These are phyloP conservation scores for Cordyceps pruinosa DNA, from an alignment of 2,329 filamentous ascomycete species.

Conservation along the genomic window DNA sequence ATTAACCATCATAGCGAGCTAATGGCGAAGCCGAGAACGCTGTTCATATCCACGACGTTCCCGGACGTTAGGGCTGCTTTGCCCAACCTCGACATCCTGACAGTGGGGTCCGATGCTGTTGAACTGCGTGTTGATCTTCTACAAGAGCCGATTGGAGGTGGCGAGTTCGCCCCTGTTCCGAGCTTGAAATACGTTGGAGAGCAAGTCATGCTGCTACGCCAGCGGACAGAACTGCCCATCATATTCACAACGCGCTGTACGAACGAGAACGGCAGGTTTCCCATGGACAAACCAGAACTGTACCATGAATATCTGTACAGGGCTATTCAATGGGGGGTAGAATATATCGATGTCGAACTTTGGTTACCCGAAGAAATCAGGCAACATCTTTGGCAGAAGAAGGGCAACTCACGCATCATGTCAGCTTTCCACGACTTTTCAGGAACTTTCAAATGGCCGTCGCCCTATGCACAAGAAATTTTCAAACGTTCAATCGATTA, in stretches of 20 bases:
- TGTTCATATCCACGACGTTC: conserved; percentile 83
- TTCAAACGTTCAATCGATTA: conserved; percentile 67
- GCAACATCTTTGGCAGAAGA: conserved; percentile 57
- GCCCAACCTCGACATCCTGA: conserved; percentile 79
- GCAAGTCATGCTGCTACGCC: conserved; percentile 76
- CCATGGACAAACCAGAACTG: conserved; percentile 69
- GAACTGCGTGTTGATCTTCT: conserved; percentile 79
- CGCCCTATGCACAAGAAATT: conserved; percentile 61
- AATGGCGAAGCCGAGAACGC: conserved; percentile 70
- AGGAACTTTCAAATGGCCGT: conserved; percentile 76
- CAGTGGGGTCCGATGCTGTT: conserved; percentile 78
- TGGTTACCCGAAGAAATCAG: conserved; percentile 77
- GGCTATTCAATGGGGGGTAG: conserved; percentile 81
- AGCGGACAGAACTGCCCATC: conserved; percentile 81
- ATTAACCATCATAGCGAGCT: conserved; percentile 71
- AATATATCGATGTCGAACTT: conserved; percentile 84
- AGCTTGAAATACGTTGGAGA: conserved; percentile 79
- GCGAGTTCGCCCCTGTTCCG: conserved; percentile 57
- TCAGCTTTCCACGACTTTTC: conserved; percentile 91
- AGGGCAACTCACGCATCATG: conserved; percentile 77
- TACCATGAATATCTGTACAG: conserved; percentile 76
- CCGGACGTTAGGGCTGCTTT: conserved; percentile 76
- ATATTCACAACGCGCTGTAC: conserved; percentile 82
- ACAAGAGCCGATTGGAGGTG: conserved; percentile 60
- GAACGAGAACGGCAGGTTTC: conserved; percentile 75